Evolutionary conservation across 805 yeast genomes (phyloP), one percentile per base, ranked within the genome.

Genomic region (Myxozyma neotropica): DNA sequence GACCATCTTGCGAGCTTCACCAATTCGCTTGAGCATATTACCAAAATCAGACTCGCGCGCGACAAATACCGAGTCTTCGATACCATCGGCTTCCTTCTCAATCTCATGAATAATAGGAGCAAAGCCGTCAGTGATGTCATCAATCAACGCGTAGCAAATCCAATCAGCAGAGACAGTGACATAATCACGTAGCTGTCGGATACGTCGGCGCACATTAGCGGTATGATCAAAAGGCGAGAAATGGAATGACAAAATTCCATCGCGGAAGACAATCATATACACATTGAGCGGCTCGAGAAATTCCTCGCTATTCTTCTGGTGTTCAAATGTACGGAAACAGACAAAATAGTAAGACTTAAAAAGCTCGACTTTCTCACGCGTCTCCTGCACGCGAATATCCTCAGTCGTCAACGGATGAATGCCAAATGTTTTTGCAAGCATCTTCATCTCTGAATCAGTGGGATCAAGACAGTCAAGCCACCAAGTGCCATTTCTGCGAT

Each of bases 371-470:
- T 93, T 93, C 77, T 93, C 99, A 75, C 99, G 91, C 24, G 96
- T 84, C 76, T 93, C 99, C 76, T 92, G 96, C 83, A 90, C 88
- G 58, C 96, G 79, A 65, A 93, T 92, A 84, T 93, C 99, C 76
- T 93, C 99, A 1, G 97, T 91, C 0, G 99, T 93, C 78, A 93
- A 84, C 31, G 99, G 99, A 78, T 93, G 99, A 75, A 93, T 89
- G 8, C 97, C 96, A 74, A 93, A 93, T 0, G 97, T 94, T 69
- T 92, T 92, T 8, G 97, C 87, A 42, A 94, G 73, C 68, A 89
- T 85, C 71, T 88, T 88, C 96, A 94, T 90, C 75, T 94, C 99
- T 21, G 85, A 85, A 71, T 93, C 98, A 0, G 97, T 89, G 4
- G 99, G 98, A 70, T 96, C 87, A 43, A 84, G 78, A 71, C 97